Evolutionary conservation across 345 rosid genomes (phyloP).

Genomic region (Populus ilicifolia): DNA sequence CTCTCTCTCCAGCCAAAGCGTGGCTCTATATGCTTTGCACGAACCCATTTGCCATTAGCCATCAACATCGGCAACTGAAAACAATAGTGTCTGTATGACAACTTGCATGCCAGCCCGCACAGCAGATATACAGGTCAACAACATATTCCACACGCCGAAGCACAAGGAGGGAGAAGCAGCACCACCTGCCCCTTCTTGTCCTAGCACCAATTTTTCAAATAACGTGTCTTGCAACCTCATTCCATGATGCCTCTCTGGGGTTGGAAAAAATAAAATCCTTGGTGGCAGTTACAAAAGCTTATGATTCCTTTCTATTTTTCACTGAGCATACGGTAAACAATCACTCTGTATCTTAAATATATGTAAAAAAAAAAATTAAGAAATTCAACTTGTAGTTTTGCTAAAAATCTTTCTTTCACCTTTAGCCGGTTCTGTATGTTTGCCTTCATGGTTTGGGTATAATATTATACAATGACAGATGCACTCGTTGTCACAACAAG

Average conservation of each 20-base stretch:
- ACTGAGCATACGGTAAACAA: too few species aligned
- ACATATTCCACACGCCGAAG: not conserved
- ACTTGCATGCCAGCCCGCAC: not conserved
- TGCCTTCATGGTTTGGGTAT: not conserved
- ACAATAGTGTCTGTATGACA: not conserved
- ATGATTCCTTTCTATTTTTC: not conserved
- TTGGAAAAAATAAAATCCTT: not conserved
- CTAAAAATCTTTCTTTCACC: too few species aligned
- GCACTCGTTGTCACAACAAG: not conserved
- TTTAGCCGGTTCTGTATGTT: too few species aligned
- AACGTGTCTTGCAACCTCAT: not conserved
- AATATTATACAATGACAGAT: not conserved
- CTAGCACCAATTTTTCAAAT: not conserved
- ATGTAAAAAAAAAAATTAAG: too few species aligned
- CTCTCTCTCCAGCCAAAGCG: not conserved
- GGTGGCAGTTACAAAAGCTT: not conserved
- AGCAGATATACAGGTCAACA: not conserved
- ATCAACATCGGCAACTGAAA: not conserved
- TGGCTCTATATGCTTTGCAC: not conserved
- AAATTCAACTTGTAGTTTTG: too few species aligned
- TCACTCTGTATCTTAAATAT: too few species aligned
- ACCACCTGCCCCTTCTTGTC: not conserved
- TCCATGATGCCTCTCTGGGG: not conserved
- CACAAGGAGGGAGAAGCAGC: not conserved
- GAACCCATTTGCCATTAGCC: not conserved